Conservation (phyloP, 257 asterid species). For the Salvia splendens region DNA sequence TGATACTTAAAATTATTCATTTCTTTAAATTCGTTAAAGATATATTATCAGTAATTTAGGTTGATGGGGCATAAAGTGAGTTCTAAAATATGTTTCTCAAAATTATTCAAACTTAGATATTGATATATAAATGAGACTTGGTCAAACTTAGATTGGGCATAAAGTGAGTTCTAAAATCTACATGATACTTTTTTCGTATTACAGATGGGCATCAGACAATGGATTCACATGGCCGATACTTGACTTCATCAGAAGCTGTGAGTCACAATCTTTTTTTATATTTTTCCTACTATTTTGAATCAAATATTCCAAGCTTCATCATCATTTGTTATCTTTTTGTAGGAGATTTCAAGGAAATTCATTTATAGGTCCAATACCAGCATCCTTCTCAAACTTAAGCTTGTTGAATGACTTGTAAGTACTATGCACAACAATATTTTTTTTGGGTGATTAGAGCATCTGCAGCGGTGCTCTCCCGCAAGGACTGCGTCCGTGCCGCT, state of each 20-base stretch:
- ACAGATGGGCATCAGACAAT: too few species aligned
- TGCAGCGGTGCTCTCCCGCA: too few species aligned
- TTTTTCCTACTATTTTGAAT: background rate
- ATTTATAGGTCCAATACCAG: conserved; percentile 73
- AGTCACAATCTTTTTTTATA: conserved; percentile 28
- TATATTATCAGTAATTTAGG: too few species aligned
- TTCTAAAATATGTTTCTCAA: background rate
- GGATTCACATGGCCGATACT: conserved; percentile 71
- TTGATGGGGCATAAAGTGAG: too few species aligned
- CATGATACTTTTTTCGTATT: too few species aligned
- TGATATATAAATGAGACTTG: conserved; percentile 15
- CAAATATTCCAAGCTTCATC: background rate
- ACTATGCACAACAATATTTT: background rate
- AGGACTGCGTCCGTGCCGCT: too few species aligned
- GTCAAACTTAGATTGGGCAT: too few species aligned
- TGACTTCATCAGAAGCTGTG: conserved; percentile 74
- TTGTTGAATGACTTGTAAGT: conserved; percentile 66
- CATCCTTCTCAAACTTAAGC: conserved; percentile 63
- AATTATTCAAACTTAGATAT: too few species aligned
- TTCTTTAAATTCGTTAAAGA: too few species aligned
- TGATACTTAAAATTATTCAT: too few species aligned
- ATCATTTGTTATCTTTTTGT: conserved; percentile 19
- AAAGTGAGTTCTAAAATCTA: too few species aligned
- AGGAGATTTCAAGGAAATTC: conserved; percentile 88
- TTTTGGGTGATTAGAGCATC: background rate